Evolutionary conservation across 805 yeast genomes (phyloP), one percentile per base, ranked within the genome.

Genomic region (Saccharomyces jurei): DNA sequence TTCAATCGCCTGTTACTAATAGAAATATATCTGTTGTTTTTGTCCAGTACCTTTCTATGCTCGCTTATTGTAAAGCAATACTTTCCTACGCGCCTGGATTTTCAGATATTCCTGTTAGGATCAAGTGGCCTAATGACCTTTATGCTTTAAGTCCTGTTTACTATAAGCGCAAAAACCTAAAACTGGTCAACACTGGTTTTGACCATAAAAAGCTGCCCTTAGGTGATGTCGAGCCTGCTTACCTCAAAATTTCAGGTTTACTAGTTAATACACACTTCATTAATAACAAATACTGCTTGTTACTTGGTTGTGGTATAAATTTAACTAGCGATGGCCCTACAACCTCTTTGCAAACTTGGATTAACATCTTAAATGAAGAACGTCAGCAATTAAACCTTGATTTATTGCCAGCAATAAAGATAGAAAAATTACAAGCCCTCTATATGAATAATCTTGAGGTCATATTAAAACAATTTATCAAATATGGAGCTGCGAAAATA

Each of bases 81-180:
- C 69, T 80, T 36, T 74, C 81, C 2, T 82, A 89, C 62, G 69
- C 69, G 2, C 74, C 70, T 6, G 89, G 87, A 0, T 89, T 84
- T 66, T 84, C 82, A 22, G 85, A 82, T 49, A 70, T 94, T 60
- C 97, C 96, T 0, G 76, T 92, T 14, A 78, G 82, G 51, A 78
- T 94, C 56, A 94, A 94, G 67, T 94, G 99, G 99, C 99, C 99
- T 1, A 94, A 94, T 67, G 99, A 94, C 69, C 73, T 94, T 13
- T 94, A 89, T 65, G 82, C 86, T 3, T 67, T 82, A 61, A 82
- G 81, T 53, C 95, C 96, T 0, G 83, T 82, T 52, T 79, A 73
- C 59, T 77, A 78, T 47, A 64, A 66, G 1, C 60, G 65, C 21
- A 66, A 66, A 3, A 60, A 65, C 1, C 56, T 67, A 29, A 54